Base-by-base conservation (phyloP, 2,329 filamentous ascomycete species). In the Colletotrichum tabaci region DNA sequence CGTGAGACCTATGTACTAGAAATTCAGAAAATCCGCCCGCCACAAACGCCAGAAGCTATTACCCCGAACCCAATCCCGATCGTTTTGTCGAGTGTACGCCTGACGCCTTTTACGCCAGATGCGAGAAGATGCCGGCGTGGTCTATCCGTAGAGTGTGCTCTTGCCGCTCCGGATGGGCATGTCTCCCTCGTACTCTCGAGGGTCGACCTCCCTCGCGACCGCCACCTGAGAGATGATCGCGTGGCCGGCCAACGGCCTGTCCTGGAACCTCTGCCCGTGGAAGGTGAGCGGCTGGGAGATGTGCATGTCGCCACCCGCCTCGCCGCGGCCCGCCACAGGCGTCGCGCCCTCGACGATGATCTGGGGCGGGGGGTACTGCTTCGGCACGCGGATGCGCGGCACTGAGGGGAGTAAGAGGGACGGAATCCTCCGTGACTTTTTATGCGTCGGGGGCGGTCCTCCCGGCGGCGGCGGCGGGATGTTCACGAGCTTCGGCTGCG, bases 361-460 rank as follows among this genome's bases (percentile, higher is more conserved):
- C 16, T 75, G 74, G 0, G 83, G 84, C 1, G 85, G 83, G 0
- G 76, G 71, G 74, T 85, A 83, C 74, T 83, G 82, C 74, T 82
- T 86, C 0, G 85, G 82, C 13, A 84, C 75, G 0, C 79, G 76
- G 0, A 85, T 76, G 30, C 82, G 82, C 2, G 78, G 78, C 0
- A 85, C 72, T 0, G 84, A 83, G 0, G 84, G 82, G 2, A 84
- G 76, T 0, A 75, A 61, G 9, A 87, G 75, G 0, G 79, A 79
- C 0, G 83, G 81, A 0, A 84, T 77, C 42, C 74, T 80, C 2
- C 75, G 44, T 4, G 71, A 61, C 2, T 44, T 30, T 23, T 74
- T 75, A 4, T 66, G 64, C 3, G 76, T 61, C 2, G 80, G 76
- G 1, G 78, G 77, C 0, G 75, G 77, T 3, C 35, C n/a, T 4